phyloP scores from a whole-genome alignment of 2,329 filamentous ascomycete species.

The Ampelomyces quisqualis region DNA sequence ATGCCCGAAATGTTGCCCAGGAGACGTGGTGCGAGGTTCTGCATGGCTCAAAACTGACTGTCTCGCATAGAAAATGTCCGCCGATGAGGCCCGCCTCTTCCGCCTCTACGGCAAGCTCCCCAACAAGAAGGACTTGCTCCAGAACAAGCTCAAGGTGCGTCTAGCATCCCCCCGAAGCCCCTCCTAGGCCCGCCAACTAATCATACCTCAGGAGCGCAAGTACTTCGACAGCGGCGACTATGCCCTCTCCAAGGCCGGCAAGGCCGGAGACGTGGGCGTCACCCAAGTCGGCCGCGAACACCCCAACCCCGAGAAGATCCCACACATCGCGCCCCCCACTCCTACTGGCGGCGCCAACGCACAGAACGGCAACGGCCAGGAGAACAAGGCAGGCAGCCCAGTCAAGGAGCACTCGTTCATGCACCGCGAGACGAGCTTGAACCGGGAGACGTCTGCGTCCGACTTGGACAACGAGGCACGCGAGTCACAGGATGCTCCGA shows the following conservation, averaged over 20 bases:
- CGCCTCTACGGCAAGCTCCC: slow-evolving; percentile 97
- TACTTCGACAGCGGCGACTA: slow-evolving; percentile 98
- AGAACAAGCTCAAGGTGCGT: slow-evolving; percentile 87
- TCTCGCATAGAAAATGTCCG: slow-evolving; percentile 71
- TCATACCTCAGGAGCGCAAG: slow-evolving; percentile 69
- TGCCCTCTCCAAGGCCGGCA: slow-evolving; percentile 94
- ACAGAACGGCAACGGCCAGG: slow-evolving; percentile 40
- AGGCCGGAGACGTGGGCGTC: slow-evolving; percentile 89
- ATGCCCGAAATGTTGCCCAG: slow-evolving; percentile 8
- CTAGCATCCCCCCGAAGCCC: background rate
- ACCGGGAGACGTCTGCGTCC: slow-evolving; percentile 71
- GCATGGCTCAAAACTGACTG: slow-evolving; percentile 18
- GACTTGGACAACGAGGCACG: slow-evolving; percentile 53
- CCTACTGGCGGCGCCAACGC: slow-evolving; percentile 42
- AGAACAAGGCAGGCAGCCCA: slow-evolving; percentile 65
- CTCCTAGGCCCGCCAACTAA: slow-evolving; percentile 1
- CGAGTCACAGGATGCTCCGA: slow-evolving; percentile 13
- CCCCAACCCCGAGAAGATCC: slow-evolving; percentile 92
- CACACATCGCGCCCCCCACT: slow-evolving; percentile 72
- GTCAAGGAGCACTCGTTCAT: slow-evolving; percentile 89
- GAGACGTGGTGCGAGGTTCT: slow-evolving; percentile 1
- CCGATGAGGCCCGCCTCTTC: slow-evolving; percentile 95
- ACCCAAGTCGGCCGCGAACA: slow-evolving; percentile 93
- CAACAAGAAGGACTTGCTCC: slow-evolving; percentile 91
- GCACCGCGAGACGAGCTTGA: slow-evolving; percentile 75